Base-by-base conservation (phyloP, 1,139 yeast species). In the Suhomyces anneliseae region DNA sequence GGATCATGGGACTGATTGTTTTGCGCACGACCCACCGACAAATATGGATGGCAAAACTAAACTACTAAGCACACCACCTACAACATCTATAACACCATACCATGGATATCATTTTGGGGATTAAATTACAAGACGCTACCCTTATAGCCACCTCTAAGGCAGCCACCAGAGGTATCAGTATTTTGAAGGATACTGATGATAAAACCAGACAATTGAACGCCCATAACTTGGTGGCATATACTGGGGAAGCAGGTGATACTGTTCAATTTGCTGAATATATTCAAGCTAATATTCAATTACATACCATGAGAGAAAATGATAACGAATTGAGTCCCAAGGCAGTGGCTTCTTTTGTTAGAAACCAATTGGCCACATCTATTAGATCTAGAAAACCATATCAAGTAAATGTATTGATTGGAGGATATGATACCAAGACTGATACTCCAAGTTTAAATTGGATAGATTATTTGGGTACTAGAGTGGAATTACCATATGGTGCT, bases 171-270 rank as follows among this genome's bases (percentile, higher is more conserved):
- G 99, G 99, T 49, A 90, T 95, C 53, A 87, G 97, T 9, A 82
- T 93, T 40, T 74, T 93, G 59, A 92, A 92, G 63, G 85, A 82
- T 43, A 79, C 81, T 42, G 99, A 93, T 68, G 96, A 90, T 69
- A 93, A 93, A 71, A 92, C 98, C 10, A 73, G 95, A 54, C 71
- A 68, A 41, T 76, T 93, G 57, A 89, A 89, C 58, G 79, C 83
- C 42, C 95, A 87, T 63, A 81, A 89, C 50, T 75, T 92, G 57
- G 78, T 93, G 73, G 97, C 97, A 43, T 92, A 74, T 70, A 86
- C 96, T 5, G 99, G 99, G 47, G 99, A 93, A 66, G 80, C 97
- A 5, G 99, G 99, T 50, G 99, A 93, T 65, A 89, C 98, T 3
- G 92, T 88, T n/a, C 96, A 93, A 65, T 92, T 93, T 70, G 95